Percentiles rank a stretch among this genome's conserved stretches.
These are phyloP conservation scores for Lomentospora prolificans DNA, from an alignment of 2,329 filamentous ascomycete genomes.

Conservation along the genomic window DNA sequence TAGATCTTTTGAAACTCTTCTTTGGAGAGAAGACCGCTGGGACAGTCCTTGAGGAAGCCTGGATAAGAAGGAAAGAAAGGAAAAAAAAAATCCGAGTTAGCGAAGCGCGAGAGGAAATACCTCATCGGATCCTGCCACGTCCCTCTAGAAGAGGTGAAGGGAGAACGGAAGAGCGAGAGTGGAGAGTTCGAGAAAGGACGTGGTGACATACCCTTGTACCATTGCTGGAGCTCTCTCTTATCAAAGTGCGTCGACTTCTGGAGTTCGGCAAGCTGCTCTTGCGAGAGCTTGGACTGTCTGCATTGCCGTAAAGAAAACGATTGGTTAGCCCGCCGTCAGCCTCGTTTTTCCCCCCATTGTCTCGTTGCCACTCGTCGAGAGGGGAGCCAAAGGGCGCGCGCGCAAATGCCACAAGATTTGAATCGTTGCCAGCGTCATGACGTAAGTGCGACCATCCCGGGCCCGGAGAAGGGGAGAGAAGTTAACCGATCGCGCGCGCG, in stretches of 20 bases:
- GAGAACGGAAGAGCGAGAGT: neutral
- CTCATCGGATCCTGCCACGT: neutral
- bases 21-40: constrained; percentile 91
- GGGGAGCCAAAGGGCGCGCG: too few relatives aligned
- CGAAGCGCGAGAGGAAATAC: neutral
- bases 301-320: neutral
- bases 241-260: constrained; percentile 98
- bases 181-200: neutral
- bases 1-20: constrained; percentile 99
- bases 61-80: constrained; percentile 9
- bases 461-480: too few relatives aligned
- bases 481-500: too few relatives aligned
- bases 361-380: too few relatives aligned
- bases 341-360: too few relatives aligned
- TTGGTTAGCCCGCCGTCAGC: neutral
- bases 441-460: too few relatives aligned
- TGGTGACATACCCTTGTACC: constrained; percentile 80
- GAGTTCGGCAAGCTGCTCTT: constrained; percentile 88
- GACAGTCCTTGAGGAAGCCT: constrained; percentile 98
- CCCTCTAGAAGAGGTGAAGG: neutral
- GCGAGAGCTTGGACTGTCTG: constrained; percentile 97
- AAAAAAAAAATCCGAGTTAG: neutral
- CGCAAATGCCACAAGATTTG: too few relatives aligned
- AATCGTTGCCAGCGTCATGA: too few relatives aligned
- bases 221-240: constrained; percentile 99